phyloP scores from a whole-genome alignment of 83 land plant species.

The Picea abies region DNA sequence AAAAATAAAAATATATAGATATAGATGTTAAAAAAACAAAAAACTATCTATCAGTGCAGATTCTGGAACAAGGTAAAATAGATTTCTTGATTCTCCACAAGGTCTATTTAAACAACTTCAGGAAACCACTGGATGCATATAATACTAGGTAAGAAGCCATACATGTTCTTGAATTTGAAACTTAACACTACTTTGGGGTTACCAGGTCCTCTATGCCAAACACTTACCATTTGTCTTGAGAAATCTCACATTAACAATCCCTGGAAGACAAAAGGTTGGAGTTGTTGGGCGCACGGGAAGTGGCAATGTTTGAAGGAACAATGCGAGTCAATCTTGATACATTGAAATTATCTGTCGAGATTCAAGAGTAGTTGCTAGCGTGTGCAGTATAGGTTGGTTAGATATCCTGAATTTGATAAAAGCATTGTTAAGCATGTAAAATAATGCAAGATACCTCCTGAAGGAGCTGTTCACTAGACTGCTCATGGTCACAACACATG shows the following conservation, averaged over 20 bases:
- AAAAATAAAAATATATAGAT: neutral
- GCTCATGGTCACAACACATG: too few relatives aligned
- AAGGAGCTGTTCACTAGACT: too few relatives aligned
- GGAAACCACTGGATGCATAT: neutral
- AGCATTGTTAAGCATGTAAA: too few relatives aligned
- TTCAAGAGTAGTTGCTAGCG: too few relatives aligned
- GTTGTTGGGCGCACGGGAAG: constrained; percentile 96
- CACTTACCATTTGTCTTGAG: constrained; percentile 79
- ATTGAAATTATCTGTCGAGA: too few relatives aligned
- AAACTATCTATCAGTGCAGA: neutral
- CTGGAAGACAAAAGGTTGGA: constrained; percentile 83
- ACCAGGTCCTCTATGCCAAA: constrained; percentile 81
- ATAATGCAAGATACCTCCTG: too few relatives aligned
- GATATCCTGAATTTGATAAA: too few relatives aligned
- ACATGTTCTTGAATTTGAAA: neutral
- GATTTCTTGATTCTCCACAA: neutral
- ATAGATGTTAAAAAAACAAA: neutral
- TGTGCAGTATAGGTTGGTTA: too few relatives aligned
- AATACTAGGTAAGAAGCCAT: neutral
- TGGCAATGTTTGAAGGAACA: constrained; percentile 97
- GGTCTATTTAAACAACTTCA: neutral
- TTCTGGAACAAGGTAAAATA: neutral
- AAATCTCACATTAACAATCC: constrained; percentile 75
- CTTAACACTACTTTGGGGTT: neutral
- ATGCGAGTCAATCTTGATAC: constrained; percentile 77